These are phyloP conservation scores for Metrosideros polymorpha DNA, from an alignment of 441 rosid species.

Conservation along the genomic window DNA sequence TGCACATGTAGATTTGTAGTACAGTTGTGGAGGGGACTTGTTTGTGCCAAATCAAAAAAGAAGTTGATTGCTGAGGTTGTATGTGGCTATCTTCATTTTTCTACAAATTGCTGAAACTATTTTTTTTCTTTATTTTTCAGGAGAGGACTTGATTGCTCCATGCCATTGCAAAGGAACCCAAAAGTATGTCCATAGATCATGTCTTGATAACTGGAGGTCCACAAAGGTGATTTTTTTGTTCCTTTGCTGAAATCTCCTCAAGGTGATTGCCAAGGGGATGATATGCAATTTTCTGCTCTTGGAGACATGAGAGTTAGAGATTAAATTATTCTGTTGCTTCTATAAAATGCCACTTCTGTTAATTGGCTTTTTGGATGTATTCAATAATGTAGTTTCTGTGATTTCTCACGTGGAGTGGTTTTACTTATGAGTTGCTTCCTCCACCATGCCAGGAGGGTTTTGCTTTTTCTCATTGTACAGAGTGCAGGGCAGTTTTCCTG, in stretches of 20 bases:
- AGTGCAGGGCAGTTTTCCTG: conserved; percentile 88
- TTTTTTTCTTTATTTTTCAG: conserved; percentile 26
- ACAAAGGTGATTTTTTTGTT: conserved; percentile 57
- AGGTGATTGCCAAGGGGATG: neutral
- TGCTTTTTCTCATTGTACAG: conserved; percentile 99
- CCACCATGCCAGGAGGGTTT: conserved; percentile 84
- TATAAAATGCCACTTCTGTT: neutral
- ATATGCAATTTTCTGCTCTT: neutral
- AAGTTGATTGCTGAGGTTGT: neutral
- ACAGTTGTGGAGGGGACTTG: neutral
- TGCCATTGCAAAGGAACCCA: conserved; percentile 99
- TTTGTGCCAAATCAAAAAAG: neutral
- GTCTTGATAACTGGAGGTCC: conserved; percentile 99
- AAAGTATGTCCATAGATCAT: conserved; percentile 91
- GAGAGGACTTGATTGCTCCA: conserved; percentile 93
- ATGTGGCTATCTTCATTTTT: neutral
- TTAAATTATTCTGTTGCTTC: neutral
- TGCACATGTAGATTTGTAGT: neutral
- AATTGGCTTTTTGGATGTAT: neutral
- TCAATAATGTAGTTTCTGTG: neutral
- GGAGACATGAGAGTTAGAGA: neutral
- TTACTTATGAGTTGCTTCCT: neutral
- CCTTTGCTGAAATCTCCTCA: conserved; percentile 1
- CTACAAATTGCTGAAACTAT: neutral
- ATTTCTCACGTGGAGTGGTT: neutral